These are phyloP conservation scores for Atkinsonella hypoxylon DNA, from an alignment of 2,329 filamentous ascomycete species.

Conservation along the genomic window DNA sequence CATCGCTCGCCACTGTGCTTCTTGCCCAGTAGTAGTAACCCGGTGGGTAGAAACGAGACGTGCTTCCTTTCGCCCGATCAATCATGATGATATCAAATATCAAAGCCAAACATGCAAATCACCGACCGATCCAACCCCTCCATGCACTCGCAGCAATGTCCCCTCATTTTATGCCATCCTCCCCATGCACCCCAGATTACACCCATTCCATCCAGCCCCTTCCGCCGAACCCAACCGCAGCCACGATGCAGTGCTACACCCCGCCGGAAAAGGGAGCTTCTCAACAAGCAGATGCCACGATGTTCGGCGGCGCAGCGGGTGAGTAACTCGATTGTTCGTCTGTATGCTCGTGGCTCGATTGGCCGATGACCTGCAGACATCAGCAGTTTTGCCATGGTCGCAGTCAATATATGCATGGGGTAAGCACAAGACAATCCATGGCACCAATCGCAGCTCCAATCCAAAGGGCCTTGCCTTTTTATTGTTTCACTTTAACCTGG, in stretches of 20 bases:
- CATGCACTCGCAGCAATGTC: not conserved
- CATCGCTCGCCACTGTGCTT: no score
- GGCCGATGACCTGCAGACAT: not conserved
- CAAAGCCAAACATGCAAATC: not conserved
- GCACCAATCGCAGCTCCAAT: not conserved
- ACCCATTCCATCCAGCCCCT: not conserved
- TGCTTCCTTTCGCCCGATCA: not conserved
- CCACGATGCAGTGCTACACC: conserved; percentile 4
- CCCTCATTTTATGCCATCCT: not conserved
- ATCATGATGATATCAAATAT: not conserved
- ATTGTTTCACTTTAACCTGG: not conserved
- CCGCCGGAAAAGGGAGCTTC: conserved; percentile 13
- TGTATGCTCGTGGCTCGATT: not conserved
- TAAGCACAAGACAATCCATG: not conserved
- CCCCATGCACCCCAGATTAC: not conserved
- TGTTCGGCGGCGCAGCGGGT: not conserved
- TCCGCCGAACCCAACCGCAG: not conserved
- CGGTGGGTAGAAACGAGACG: no score
- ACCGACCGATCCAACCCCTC: not conserved
- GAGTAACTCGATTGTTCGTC: no score
- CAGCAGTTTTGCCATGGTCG: not conserved
- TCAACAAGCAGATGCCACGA: not conserved
- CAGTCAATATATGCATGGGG: not conserved
- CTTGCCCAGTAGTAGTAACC: no score
- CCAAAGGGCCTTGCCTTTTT: not conserved